Conservation (phyloP, 2,329 filamentous ascomycete species). For the Proliferodiscus dingleyae region DNA sequence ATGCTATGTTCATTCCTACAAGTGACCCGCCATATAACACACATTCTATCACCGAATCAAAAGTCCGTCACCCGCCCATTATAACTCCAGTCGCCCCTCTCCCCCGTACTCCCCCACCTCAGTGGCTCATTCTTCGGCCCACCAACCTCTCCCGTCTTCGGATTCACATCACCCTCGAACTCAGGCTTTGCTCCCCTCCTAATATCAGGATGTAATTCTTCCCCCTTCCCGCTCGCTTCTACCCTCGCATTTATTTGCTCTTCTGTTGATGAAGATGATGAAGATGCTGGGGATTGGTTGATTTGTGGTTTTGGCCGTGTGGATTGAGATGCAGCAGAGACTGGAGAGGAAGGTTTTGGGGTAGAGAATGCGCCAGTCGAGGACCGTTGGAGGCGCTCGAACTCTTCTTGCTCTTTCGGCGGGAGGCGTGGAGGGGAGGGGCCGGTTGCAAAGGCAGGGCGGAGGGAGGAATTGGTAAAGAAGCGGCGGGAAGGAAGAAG, state of each 20-base stretch:
- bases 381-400: slow-evolving; percentile 76
- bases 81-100: slow-evolving; percentile 73
- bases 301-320: slow-evolving; percentile 35
- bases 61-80: slow-evolving; percentile 96
- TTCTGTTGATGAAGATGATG: slow-evolving; percentile 19
- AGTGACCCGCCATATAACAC: too few species aligned
- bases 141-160: slow-evolving; percentile 89
- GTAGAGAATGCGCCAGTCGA: slow-evolving; percentile 76
- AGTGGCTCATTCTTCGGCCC: slow-evolving; percentile 97
- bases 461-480: slow-evolving; percentile 24
- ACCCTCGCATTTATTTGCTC: slow-evolving; percentile 37
- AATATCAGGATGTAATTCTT: slow-evolving; percentile 66
- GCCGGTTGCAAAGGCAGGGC: slow-evolving; percentile 41
- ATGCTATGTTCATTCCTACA: too few species aligned
- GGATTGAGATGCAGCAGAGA: slow-evolving; percentile 22
- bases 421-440: slow-evolving; percentile 83
- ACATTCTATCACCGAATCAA: too few species aligned
- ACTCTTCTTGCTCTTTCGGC: slow-evolving; percentile 82
- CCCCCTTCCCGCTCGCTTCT: slow-evolving; percentile 52
- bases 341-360: slow-evolving; percentile 34
- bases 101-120: slow-evolving; percentile 71
- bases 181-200: slow-evolving; percentile 77
- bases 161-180: slow-evolving; percentile 89
- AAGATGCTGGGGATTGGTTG: slow-evolving; percentile 42
- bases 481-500: slow-evolving; percentile 26